Base-by-base conservation (phyloP, 2,329 filamentous ascomycete species). In the Aspergillus luchuensis region DNA sequence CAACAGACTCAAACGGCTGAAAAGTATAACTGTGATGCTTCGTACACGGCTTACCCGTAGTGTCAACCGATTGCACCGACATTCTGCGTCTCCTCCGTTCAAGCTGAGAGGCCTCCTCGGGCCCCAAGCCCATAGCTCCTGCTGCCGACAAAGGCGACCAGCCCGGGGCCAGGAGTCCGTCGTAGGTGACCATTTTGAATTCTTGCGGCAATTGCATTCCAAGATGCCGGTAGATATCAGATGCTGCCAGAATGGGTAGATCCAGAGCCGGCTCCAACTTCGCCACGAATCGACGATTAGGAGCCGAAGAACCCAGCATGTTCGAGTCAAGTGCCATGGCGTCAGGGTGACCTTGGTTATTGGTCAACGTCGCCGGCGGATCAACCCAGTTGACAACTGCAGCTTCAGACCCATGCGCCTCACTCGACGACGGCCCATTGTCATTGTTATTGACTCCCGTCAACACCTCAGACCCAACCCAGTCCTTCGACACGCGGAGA, bases 251-350 rank as follows among this genome's bases (percentile, higher is more conserved):
- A 21, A 79, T 71, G 1, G 79, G 79, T 25, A 81, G 64, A 43
- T 79, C 74, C 33, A 81, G 69, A 13, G 76, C 71, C 6, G 79
- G 79, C 49, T 78, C 74, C 57, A 81, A 64, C 57, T 71, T 75
- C 36, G 75, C 78, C 56, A 79, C 74, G 58, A 81, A 81, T 5
- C 79, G 77, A 39, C 79, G 74, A 63, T 80, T 77, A 2, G 78
- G 74, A 36, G 76, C 66, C 28, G 72, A 71, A n/a, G 73, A 68
- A 19, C 71, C 71, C 5, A 76, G 61, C 66, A 78, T 76, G 43
- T 69, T 66, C 7, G 77, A 72, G 48, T 78, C 76, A 23, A 78
- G 66, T 5, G 73, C 72, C 72, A 77, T 75, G 3, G 71, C 65
- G 47, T 76, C 71, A 19, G 72, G 65, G 25, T 76, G 69, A 33